These are phyloP conservation scores for Cenococcum geophilum DNA, from an alignment of 495 filamentous ascomycete genomes.

Conservation along the genomic window DNA sequence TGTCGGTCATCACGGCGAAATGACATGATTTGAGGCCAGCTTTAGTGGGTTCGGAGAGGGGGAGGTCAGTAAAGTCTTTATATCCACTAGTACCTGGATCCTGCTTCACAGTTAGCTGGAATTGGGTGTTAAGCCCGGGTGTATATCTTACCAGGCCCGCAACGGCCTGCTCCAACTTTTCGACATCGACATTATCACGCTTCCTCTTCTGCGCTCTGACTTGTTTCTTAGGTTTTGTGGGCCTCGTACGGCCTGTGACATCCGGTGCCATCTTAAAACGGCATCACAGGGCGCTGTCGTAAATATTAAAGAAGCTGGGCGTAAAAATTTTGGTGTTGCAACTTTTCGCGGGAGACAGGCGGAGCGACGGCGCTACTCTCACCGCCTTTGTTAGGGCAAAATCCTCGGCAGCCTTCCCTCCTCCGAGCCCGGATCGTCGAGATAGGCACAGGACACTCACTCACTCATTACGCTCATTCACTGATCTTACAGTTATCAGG, in stretches of 20 bases:
- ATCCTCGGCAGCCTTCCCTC: background rate
- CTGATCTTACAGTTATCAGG: constrained; percentile 6
- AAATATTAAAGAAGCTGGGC: background rate
- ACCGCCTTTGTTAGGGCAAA: background rate
- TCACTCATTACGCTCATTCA: background rate
- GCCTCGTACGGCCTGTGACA: constrained; percentile 33
- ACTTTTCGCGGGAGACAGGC: background rate
- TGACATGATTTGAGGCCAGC: constrained; percentile 77
- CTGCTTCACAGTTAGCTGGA: constrained; percentile 28
- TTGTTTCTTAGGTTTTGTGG: constrained; percentile 40
- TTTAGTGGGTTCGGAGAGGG: constrained; percentile 77
- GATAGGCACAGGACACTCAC: constrained; percentile 1
- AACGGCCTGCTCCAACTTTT: constrained; percentile 49
- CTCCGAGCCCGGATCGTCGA: background rate
- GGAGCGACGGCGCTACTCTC: constrained; percentile 2
- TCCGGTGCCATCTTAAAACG: constrained; percentile 22
- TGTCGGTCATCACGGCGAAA: constrained; percentile 84
- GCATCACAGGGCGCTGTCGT: background rate
- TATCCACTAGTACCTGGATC: constrained; percentile 24
- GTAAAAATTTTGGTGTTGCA: constrained; percentile 3
- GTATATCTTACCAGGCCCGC: constrained; percentile 40
- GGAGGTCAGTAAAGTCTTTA: constrained; percentile 68
- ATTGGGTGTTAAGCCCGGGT: background rate
- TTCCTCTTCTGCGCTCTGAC: constrained; percentile 57
- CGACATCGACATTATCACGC: constrained; percentile 53